Conservation (phyloP, 2,329 filamentous ascomycete species). For the Trichophyton schoenleinii region DNA sequence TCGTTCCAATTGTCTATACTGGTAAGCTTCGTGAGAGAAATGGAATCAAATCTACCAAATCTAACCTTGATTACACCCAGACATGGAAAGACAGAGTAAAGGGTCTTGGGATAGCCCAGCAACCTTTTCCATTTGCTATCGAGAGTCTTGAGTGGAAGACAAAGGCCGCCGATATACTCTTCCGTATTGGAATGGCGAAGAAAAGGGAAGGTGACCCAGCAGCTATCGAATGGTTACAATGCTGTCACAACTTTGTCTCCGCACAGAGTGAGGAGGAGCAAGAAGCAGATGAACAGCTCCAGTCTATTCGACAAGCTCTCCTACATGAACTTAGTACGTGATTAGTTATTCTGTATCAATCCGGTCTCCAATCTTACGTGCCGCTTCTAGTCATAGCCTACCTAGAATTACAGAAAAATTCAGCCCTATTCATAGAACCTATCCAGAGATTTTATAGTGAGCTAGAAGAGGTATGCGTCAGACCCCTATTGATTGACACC, state of each 20-base stretch:
- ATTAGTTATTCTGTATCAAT: slow-evolving; percentile 17
- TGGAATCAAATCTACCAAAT: neutral
- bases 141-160: slow-evolving; percentile 43
- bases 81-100: slow-evolving; percentile 35
- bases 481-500: neutral
- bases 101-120: neutral
- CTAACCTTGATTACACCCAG: slow-evolving; percentile 32
- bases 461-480: slow-evolving; percentile 37
- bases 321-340: slow-evolving; percentile 51
- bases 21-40: neutral
- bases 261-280: neutral
- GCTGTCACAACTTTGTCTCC: slow-evolving; percentile 43
- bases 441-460: slow-evolving; percentile 46
- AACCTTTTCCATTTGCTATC: slow-evolving; percentile 9
- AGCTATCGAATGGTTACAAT: slow-evolving; percentile 61
- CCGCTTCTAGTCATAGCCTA: slow-evolving; percentile 19
- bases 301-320: slow-evolving; percentile 54
- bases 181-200: slow-evolving; percentile 56
- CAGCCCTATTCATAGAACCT: slow-evolving; percentile 32
- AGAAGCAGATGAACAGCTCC: slow-evolving; percentile 45
- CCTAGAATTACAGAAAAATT: slow-evolving; percentile 26
- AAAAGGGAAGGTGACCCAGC: slow-evolving; percentile 38
- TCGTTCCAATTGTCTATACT: neutral
- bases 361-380: neutral
- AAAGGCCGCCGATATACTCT: slow-evolving; percentile 53